These are phyloP conservation scores for Takakia lepidozioides DNA, from an alignment of 225 moss, liverwort and hornwort species.

Conservation along the genomic window DNA sequence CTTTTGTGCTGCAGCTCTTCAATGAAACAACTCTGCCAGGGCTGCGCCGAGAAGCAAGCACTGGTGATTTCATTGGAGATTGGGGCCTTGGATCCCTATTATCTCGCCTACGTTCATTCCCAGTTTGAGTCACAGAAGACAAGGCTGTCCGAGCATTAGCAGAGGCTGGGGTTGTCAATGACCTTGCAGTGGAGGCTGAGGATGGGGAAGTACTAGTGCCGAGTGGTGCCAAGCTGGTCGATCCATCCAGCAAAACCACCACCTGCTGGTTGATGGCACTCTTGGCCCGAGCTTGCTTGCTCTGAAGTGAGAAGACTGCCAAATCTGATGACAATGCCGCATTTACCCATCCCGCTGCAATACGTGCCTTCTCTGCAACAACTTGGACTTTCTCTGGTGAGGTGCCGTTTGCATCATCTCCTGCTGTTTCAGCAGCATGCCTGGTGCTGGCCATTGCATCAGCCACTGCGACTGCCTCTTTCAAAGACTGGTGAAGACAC, in stretches of 20 bases:
- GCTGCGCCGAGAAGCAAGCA: constrained; percentile 15
- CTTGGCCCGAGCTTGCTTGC: constrained; percentile 27
- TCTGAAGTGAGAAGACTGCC: constrained; percentile 27
- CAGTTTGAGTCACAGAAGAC: constrained; percentile 16
- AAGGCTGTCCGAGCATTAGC: constrained; percentile 17
- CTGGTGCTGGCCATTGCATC: constrained; percentile 53
- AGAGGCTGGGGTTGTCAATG: constrained; percentile 11
- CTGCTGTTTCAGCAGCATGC: constrained; percentile 10
- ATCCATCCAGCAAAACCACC: constrained; percentile 20
- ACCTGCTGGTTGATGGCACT: constrained; percentile 18
- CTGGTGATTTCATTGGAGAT: constrained; percentile 22
- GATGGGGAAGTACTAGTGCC: constrained; percentile 1
- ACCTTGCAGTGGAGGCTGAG: constrained; percentile 20
- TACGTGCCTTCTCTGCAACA: constrained; percentile 36
- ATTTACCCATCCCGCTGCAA: constrained; percentile 27
- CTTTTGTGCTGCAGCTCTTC: constrained; percentile 11
- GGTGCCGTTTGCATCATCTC: constrained; percentile 25
- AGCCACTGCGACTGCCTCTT: constrained; percentile 57
- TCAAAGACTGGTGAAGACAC: constrained; percentile 55
- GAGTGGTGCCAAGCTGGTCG: constrained; percentile 1
- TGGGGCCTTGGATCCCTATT: constrained; percentile 15
- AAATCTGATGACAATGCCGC: constrained; percentile 43
- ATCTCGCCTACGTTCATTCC: constrained; percentile 27
- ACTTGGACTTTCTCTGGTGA: constrained; percentile 23
- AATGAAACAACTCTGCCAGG: constrained; percentile 23